A percentile compares a stretch with the other conserved stretches of the same genome.
phyloP scores from a whole-genome alignment of 2,329 filamentous ascomycete species.

The Penicillium sclerotigenum region DNA sequence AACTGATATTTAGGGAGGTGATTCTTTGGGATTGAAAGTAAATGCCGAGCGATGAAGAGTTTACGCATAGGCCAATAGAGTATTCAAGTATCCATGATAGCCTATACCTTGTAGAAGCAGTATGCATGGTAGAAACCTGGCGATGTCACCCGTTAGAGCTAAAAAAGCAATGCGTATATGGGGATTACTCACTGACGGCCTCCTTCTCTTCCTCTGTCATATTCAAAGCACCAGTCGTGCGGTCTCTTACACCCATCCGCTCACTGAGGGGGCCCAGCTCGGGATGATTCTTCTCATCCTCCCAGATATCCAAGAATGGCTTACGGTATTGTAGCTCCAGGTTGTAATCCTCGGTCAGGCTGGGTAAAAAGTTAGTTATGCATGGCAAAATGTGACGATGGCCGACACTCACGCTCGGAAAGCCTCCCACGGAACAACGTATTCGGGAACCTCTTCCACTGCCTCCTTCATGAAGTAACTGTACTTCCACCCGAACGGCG shows the following conservation, averaged over 20 bases:
- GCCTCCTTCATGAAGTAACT: constrained; percentile 95
- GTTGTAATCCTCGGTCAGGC: constrained; percentile 90
- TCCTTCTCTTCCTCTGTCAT: constrained; percentile 88
- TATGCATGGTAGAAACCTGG: constrained; percentile 82
- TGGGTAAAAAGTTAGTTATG: constrained; percentile 20
- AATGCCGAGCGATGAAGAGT: background rate
- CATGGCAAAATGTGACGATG: background rate
- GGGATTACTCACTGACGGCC: constrained; percentile 60
- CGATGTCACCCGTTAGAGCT: constrained; percentile 13
- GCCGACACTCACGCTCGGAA: constrained; percentile 66
- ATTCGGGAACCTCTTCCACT: constrained; percentile 93
- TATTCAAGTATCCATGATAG: background rate
- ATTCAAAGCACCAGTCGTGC: constrained; percentile 62
- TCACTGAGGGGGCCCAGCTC: constrained; percentile 81
- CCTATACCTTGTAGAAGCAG: constrained; percentile 90
- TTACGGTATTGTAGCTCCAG: constrained; percentile 93
- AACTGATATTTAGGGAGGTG: no score
- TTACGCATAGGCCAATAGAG: background rate
- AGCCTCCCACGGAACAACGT: constrained; percentile 96
- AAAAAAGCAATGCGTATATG: background rate
- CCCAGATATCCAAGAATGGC: constrained; percentile 86
- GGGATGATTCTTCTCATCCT: constrained; percentile 80
- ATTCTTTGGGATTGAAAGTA: background rate
- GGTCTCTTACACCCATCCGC: constrained; percentile 87
- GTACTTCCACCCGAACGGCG: constrained; percentile 97